These are phyloP conservation scores for Canna indica DNA, from an alignment of 176 grass and related monocot genomes.

Conservation along the genomic window DNA sequence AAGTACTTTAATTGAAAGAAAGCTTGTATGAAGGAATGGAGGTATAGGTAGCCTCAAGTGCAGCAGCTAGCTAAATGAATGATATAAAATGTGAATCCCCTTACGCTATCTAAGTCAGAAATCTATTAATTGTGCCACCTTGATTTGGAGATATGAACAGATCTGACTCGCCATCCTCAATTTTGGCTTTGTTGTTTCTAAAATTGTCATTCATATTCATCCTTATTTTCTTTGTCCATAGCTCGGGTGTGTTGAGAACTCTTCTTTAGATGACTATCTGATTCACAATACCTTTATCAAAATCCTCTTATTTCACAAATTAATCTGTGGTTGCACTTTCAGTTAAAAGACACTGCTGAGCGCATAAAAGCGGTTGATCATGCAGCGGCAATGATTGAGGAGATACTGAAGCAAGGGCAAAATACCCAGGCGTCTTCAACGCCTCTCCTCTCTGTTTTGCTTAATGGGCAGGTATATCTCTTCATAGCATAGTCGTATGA, in stretches of 20 bases:
- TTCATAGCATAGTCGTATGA: neutral
- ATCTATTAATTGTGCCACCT: too few species aligned
- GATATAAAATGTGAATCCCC: too few species aligned
- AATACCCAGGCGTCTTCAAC: slow-evolving; percentile 23
- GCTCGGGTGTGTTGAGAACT: neutral
- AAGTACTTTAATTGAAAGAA: too few species aligned
- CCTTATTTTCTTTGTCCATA: neutral
- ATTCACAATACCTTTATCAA: neutral
- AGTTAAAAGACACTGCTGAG: slow-evolving; percentile 79
- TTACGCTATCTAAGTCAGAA: too few species aligned
- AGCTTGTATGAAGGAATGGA: too few species aligned
- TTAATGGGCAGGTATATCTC: slow-evolving; percentile 31
- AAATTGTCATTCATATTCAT: too few species aligned
- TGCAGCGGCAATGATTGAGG: slow-evolving; percentile 75
- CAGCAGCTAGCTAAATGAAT: too few species aligned
- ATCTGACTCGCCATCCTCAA: too few species aligned
- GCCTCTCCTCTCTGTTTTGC: slow-evolving; percentile 19
- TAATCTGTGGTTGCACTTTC: neutral
- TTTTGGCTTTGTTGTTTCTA: too few species aligned
- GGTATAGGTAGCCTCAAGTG: too few species aligned
- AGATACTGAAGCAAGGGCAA: slow-evolving; percentile 67
- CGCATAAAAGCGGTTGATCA: slow-evolving; percentile 84
- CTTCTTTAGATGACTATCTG: neutral
- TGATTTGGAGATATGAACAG: too few species aligned
- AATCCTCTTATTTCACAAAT: neutral